These are phyloP conservation scores for Prunus dulcis DNA, from an alignment of 306 rosid genomes.

Conservation along the genomic window DNA sequence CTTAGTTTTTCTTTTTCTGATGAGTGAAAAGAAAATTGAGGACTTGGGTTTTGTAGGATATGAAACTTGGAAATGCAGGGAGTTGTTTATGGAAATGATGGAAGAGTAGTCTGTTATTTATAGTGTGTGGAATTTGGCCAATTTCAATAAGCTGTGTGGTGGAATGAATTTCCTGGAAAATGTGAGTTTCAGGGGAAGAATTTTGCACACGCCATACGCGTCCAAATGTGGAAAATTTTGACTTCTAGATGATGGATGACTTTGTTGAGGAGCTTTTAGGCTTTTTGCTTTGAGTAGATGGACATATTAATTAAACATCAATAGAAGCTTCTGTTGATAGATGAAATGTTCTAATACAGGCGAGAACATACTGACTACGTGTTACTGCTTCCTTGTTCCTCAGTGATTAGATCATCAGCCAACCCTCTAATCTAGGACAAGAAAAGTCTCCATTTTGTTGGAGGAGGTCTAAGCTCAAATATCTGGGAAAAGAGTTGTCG, in stretches of 20 bases:
- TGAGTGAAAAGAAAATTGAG: neutral
- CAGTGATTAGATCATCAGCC: no score
- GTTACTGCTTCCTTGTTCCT: no score
- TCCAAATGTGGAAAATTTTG: neutral
- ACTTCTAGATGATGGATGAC: constrained; percentile 9
- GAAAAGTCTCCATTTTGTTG: no score
- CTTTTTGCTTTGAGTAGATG: neutral
- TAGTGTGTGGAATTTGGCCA: neutral
- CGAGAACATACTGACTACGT: no score
- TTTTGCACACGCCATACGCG: neutral
- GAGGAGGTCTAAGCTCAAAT: no score
- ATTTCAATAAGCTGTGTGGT: neutral
- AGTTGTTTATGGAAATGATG: neutral
- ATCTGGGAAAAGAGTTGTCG: no score
- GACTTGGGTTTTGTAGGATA: neutral
- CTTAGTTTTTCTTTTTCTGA: neutral
- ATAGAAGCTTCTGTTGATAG: neutral
- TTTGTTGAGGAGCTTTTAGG: neutral
- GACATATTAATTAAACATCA: neutral
- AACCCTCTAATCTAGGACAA: no score
- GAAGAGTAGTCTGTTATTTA: neutral
- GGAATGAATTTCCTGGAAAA: constrained; percentile 3
- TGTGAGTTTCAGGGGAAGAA: neutral
- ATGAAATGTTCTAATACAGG: no score
- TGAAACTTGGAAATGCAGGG: neutral